A percentile compares a stretch with the other conserved stretches of the same genome.
Evolutionary conservation across 768 basidiomycete species (phyloP).

Genomic region (Mycena epipterygia): DNA sequence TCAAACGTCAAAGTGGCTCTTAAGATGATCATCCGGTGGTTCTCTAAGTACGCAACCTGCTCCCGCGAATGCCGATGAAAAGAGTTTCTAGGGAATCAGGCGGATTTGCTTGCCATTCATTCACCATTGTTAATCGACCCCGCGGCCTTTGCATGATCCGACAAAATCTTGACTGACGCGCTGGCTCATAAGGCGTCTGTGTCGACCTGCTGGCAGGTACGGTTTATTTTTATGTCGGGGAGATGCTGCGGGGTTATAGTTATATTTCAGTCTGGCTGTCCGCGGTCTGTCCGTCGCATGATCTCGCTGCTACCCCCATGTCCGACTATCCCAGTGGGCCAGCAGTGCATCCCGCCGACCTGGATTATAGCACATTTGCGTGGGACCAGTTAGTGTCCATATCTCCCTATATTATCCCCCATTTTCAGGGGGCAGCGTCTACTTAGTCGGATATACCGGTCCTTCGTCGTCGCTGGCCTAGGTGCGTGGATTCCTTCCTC

Average conservation of each 20-base stretch:
- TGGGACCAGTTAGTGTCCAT: constrained; percentile 7
- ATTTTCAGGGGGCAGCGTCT: neutral
- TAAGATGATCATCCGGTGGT: no score
- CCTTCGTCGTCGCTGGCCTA: constrained; percentile 15
- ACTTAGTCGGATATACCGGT: constrained; percentile 19
- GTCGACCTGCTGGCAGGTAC: neutral
- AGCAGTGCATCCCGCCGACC: neutral
- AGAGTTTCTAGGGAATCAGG: no score
- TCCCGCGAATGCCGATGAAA: no score
- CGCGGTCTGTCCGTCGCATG: neutral
- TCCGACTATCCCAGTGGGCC: neutral
- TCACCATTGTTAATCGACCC: no score
- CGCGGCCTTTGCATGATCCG: no score
- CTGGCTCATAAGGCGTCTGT: no score
- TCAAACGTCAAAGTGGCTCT: no score
- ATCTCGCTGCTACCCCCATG: neutral
- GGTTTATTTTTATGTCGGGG: neutral
- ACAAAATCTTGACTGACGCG: no score
- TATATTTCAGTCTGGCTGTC: neutral
- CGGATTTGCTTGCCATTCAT: no score
- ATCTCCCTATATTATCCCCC: neutral
- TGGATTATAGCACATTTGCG: constrained; percentile 12
- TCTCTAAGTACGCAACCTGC: no score
- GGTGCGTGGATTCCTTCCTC: neutral
- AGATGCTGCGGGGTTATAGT: neutral